phyloP scores from a whole-genome alignment of 2,329 filamentous ascomycete genomes.

The Penicillium expansum region DNA sequence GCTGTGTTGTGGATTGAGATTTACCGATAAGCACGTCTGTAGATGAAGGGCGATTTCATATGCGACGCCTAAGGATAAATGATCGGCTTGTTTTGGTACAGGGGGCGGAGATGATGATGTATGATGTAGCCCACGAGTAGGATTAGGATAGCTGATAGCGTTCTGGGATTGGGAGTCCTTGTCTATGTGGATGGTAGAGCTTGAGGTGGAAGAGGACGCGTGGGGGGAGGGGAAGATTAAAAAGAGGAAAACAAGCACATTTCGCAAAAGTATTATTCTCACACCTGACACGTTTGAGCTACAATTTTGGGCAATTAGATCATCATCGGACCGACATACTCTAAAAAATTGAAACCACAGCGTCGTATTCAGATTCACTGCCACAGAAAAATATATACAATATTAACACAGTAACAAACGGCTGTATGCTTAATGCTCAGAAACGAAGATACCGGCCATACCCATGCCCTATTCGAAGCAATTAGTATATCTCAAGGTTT shows the following conservation, averaged over 20 bases:
- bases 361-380: background rate
- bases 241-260: background rate
- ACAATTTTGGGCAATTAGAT: too few relatives aligned
- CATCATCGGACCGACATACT: background rate
- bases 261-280: background rate
- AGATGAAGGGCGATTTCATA: too few relatives aligned
- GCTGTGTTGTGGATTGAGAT: too few relatives aligned
- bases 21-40: too few relatives aligned
- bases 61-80: too few relatives aligned
- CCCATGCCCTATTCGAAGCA: slow-evolving; percentile 51
- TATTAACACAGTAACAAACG: background rate
- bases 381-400: background rate
- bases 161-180: too few relatives aligned
- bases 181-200: background rate
- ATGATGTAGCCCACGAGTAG: too few relatives aligned
- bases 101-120: too few relatives aligned
- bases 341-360: background rate
- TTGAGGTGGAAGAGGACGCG: background rate
- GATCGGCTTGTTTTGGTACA: too few relatives aligned
- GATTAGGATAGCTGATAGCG: too few relatives aligned
- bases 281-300: background rate
- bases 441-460: slow-evolving; percentile 92
- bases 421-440: slow-evolving; percentile 60
- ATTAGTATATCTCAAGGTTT: slow-evolving; percentile 4
- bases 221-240: too few relatives aligned